Conservation (phyloP, 1,139 yeast genomes). For the Pichia sp. region DNA sequence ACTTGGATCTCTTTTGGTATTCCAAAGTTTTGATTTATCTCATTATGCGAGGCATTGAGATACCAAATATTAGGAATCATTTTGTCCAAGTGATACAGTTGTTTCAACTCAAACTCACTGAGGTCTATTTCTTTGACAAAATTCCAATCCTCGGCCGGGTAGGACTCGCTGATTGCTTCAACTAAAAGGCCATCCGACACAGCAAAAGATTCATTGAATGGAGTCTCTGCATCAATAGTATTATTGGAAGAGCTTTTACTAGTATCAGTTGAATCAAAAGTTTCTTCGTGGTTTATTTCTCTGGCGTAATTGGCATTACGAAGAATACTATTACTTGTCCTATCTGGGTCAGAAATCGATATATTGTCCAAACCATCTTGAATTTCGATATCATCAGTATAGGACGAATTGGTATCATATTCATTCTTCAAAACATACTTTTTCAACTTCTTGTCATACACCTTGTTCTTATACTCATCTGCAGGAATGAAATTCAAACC, state of each 20-base stretch:
- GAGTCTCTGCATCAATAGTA: conserved; percentile 10
- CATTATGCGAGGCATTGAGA: conserved; percentile 42
- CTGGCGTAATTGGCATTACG: neutral
- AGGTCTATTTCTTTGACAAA: conserved; percentile 38
- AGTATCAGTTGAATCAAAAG: neutral
- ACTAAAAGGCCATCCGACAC: conserved; percentile 44
- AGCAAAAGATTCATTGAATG: conserved; percentile 42
- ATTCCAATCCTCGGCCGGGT: conserved; percentile 45
- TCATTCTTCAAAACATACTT: conserved; percentile 25
- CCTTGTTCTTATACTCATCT: conserved; percentile 29
- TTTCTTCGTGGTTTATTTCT: neutral
- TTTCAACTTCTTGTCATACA: conserved; percentile 27
- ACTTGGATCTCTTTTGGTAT: conserved; percentile 40
- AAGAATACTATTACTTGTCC: conserved; percentile 6
- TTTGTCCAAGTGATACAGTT: conserved; percentile 42
- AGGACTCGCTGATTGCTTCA: conserved; percentile 44
- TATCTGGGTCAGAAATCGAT: conserved; percentile 2
- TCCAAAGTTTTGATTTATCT: conserved; percentile 45
- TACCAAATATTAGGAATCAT: conserved; percentile 43
- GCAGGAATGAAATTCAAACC: conserved; percentile 31
- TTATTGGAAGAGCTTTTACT: conserved; percentile 9
- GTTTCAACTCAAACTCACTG: conserved; percentile 32
- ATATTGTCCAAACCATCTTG: conserved; percentile 3
- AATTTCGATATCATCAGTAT: conserved; percentile 3
- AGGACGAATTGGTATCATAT: conserved; percentile 9